Evolutionary conservation across 352 stramenopile genomes (phyloP), one percentile per base, ranked within the genome.

Genomic region (Phytophthora quininea): DNA sequence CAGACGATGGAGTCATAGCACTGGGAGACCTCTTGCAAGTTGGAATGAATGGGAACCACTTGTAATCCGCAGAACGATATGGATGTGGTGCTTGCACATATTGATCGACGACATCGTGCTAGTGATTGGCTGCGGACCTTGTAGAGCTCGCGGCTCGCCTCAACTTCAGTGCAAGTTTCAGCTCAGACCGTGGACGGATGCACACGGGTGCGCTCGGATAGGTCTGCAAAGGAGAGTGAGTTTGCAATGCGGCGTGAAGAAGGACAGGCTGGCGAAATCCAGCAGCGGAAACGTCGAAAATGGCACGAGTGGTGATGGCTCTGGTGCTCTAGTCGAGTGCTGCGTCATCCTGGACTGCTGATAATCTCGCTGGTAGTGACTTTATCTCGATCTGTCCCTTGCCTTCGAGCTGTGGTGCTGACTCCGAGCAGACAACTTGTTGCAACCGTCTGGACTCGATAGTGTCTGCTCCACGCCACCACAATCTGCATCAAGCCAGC

Each of bases 171-270:
- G 35, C 35, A 40, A 40, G 10, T 40, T 71, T 64, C 58, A 38
- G 46, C 45, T n/a, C 57, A 67, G 47, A 54, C 19, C 37, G 38
- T 54, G 64, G 59, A 64, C 58, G 64, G 58, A 40, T 60, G 32
- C 19, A 42, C 35, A 40, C 35, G 35, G 35, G 6, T 40, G 35
- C 6, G 35, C 10, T 24, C 19, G 19, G 19, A 24, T 24, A 24
- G 19, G 19, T 24, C 19, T 24, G 19, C 19, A 24, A 24, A 24
- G 19, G 19, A 24, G 19, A 24, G 19, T 11, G 35, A 40, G 6
- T 11, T 40, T 40, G 35, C 35, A 40, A 40, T 40, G 35, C 10
- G 6, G 35, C 6, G 6, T 40, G 35, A 11, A 11, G 35, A 24
- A 40, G 35, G 35, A 40, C 35, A 24, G 35, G 35, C 35, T 40